Percentiles rank a stretch among this genome's conserved stretches.
Evolutionary conservation across 257 asterid genomes (phyloP).

Genomic region (Thymus mandschuricus): DNA sequence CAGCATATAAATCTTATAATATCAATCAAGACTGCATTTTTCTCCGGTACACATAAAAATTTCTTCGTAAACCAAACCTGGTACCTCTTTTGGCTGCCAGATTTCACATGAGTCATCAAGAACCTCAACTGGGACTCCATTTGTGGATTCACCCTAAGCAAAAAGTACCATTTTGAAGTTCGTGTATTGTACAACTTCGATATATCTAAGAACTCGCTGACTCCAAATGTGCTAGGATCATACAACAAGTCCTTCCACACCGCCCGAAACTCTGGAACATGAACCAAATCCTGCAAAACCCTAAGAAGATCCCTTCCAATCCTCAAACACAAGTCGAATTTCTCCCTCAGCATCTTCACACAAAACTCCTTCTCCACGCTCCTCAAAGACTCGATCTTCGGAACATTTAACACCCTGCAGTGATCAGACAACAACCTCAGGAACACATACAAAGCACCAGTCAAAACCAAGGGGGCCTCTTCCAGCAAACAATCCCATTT

Average conservation of each 20-base stretch:
- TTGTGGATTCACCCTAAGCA: constrained; percentile 81
- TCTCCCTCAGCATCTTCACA: constrained; percentile 59
- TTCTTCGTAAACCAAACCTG: constrained; percentile 78
- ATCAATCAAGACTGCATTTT: constrained; percentile 54
- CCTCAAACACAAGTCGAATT: constrained; percentile 61
- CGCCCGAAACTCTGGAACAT: constrained; percentile 63
- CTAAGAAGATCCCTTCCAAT: constrained; percentile 85
- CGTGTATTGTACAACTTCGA: constrained; percentile 49
- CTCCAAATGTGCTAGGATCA: constrained; percentile 50
- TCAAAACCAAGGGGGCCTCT: constrained; percentile 58
- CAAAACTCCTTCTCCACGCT: constrained; percentile 65
- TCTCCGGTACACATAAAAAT: constrained; percentile 58
- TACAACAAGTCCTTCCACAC: constrained; percentile 75
- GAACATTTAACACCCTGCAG: constrained; percentile 46
- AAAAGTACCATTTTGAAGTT: constrained; percentile 67
- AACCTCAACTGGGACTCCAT: constrained; percentile 84
- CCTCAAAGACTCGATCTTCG: constrained; percentile 51
- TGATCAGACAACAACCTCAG: constrained; percentile 78
- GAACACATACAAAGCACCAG: constrained; percentile 66
- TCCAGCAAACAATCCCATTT: constrained; percentile 68
- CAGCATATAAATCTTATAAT: constrained; percentile 83
- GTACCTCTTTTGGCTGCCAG: constrained; percentile 69
- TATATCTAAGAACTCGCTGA: constrained; percentile 52
- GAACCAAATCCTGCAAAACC: constrained; percentile 82
- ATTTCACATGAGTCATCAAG: constrained; percentile 67